These are phyloP conservation scores for Botrytis sinoallii DNA, from an alignment of 2,329 filamentous ascomycete genomes.

Conservation along the genomic window DNA sequence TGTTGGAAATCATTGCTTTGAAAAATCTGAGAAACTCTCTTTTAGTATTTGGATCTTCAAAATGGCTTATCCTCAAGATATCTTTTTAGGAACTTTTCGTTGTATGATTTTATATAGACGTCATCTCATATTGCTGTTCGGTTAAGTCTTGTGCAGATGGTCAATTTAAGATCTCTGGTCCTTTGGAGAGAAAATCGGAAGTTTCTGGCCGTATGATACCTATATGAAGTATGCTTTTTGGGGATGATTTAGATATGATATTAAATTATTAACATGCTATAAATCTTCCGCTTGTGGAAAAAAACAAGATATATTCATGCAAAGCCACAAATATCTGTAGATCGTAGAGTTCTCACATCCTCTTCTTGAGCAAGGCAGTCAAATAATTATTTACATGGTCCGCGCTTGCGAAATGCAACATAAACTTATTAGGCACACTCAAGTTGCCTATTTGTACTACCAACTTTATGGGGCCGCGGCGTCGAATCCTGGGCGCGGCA, in stretches of 20 bases:
- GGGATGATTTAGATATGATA: fast-evolving
- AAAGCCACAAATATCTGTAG: background rate
- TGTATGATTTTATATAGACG: background rate
- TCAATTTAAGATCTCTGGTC: background rate
- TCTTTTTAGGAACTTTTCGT: fast-evolving
- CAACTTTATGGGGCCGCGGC: no score
- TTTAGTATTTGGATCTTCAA: fast-evolving
- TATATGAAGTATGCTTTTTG: background rate
- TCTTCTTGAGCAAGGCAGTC: background rate
- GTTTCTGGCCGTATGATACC: background rate
- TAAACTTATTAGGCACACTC: background rate
- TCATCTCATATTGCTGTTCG: background rate
- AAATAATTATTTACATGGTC: background rate
- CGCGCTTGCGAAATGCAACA: background rate
- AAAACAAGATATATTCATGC: background rate
- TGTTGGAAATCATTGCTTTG: background rate
- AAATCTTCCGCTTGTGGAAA: fast-evolving
- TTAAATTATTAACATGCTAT: background rate
- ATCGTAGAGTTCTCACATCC: background rate
- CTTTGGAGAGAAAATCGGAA: background rate
- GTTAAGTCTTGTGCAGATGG: background rate
- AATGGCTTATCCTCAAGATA: fast-evolving
- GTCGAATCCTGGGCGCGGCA: background rate
- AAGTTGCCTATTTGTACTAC: background rate
- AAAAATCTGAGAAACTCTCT: background rate